Evolutionary conservation across 2,329 filamentous ascomycete species (phyloP).

Genomic region (Cladophialophora chaetospira): DNA sequence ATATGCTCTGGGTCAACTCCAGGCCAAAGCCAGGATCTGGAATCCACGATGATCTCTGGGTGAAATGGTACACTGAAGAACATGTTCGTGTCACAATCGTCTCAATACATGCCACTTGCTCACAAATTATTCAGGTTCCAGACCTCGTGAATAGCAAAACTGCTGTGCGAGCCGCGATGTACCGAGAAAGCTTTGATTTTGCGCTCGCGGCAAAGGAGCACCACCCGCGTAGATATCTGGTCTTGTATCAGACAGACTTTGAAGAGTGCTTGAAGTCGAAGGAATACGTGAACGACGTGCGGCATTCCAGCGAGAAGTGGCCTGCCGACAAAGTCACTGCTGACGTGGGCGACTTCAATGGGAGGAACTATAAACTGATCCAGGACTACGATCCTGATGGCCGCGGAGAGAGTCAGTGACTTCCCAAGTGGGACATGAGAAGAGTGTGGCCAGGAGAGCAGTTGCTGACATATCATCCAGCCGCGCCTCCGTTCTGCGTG

Average conservation of each 20-base stretch:
- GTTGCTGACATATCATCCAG: slow-evolving; percentile 38
- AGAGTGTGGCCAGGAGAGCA: background rate
- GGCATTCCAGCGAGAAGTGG: slow-evolving; percentile 53
- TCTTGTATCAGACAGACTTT: slow-evolving; percentile 79
- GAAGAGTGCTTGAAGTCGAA: slow-evolving; percentile 64
- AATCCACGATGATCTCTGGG: slow-evolving; percentile 22
- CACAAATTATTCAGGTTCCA: slow-evolving; percentile 7
- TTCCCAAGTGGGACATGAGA: background rate
- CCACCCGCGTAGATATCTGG: slow-evolving; percentile 69
- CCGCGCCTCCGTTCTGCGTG: slow-evolving; percentile 62
- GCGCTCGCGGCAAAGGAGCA: slow-evolving; percentile 9
- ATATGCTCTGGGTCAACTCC: slow-evolving; percentile 24
- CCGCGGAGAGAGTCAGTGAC: slow-evolving; percentile 40
- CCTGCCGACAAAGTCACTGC: slow-evolving; percentile 61
- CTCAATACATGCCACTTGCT: background rate
- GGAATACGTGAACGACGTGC: slow-evolving; percentile 62
- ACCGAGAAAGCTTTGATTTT: slow-evolving; percentile 20
- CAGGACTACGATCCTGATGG: slow-evolving; percentile 59
- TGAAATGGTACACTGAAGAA: slow-evolving; percentile 26
- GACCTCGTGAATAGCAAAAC: slow-evolving; percentile 22
- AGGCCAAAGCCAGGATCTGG: slow-evolving; percentile 14
- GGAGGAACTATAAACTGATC: slow-evolving; percentile 70
- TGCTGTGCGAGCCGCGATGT: slow-evolving; percentile 14
- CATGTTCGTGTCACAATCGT: slow-evolving; percentile 13
- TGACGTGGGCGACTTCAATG: slow-evolving; percentile 67